A percentile compares a stretch with the other conserved stretches of the same genome.
Conservation (phyloP, 495 filamentous ascomycete species). For the Penicillium coprophilum region DNA sequence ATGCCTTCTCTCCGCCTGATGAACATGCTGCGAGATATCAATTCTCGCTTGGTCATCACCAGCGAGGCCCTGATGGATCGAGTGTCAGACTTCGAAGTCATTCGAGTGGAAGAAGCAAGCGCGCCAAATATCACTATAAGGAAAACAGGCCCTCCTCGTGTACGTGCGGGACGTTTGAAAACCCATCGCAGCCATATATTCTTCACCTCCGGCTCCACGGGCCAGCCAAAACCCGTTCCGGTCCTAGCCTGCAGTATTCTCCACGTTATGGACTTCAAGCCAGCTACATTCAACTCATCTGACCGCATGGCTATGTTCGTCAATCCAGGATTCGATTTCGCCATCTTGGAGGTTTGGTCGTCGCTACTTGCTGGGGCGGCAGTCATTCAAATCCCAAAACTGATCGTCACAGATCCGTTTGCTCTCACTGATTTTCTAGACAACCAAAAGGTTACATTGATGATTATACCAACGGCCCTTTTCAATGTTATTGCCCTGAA, state of each 20-base stretch:
- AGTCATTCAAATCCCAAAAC: not conserved
- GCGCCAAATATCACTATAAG: not conserved
- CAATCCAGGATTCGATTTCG: conserved; percentile 11
- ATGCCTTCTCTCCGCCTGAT: not conserved
- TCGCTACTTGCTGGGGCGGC: conserved; percentile 8
- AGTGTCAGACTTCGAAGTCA: not conserved
- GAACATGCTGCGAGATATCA: not conserved
- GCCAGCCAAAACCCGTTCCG: conserved; percentile 21
- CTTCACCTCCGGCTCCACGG: conserved; percentile 20
- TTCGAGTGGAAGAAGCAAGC: not conserved
- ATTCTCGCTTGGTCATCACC: not conserved
- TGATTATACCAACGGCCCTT: not conserved
- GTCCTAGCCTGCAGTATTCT: not conserved
- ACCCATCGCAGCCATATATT: conserved; percentile 14
- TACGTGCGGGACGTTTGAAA: not conserved
- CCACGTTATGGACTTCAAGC: conserved; percentile 1
- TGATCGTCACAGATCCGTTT: conserved; percentile 13
- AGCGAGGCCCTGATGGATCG: not conserved
- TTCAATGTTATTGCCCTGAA: not conserved
- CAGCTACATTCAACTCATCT: not conserved
- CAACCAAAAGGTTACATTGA: not conserved
- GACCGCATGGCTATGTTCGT: conserved; percentile 6
- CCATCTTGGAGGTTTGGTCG: conserved; percentile 13
- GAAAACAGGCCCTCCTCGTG: not conserved
- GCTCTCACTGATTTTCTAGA: not conserved